Base-by-base conservation (phyloP, 2,329 filamentous ascomycete genomes). In the Phaeosphaeriaceae sp. region DNA sequence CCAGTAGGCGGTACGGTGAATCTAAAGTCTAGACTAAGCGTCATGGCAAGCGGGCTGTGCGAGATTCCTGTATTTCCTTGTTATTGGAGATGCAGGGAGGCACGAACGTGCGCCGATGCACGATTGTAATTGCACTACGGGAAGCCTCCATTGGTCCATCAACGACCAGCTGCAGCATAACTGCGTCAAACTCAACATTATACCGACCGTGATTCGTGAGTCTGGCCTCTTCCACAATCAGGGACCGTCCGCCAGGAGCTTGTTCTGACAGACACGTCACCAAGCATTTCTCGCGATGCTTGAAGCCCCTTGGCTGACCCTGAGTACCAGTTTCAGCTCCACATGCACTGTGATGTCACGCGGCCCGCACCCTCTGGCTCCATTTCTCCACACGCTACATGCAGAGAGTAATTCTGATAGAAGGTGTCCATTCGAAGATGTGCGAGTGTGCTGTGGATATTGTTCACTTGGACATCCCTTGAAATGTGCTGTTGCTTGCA, bases 281-380 rank as follows among this genome's bases (percentile, higher is more conserved):
- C 62, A 69, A 71, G 68, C 67, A 62, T 69, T 54, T 59, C 56
- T 65, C 57, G 57, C 56, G 64, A 63, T 65, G 68, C 68, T 70
- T 70, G 65, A 66, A 31, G 51, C 56, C 61, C 59, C 67, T 71
- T 69, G 61, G 65, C 66, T 36, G 59, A 36, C 46, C 22, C 22
- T 27, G 31, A 22, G 52, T 53, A 51, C 61, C 60, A 48, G 60
- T 61, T 66, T 61, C 61, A 57, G 51, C 53, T 50, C 52, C 53
- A 51, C 50, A 60, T 55, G 64, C 60, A 55, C 51, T 20, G 55
- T 68, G 67, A 70, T 66, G 65, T 69, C 62, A 65, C 31, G 31
- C 56, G 50, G 54, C 56, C 57, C 46, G 48, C 9, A 31, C 60
- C 55, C 51, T 56, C 45, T 46, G 10, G 58, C 55, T 52, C 62